Evolutionary conservation across 805 yeast genomes (phyloP).

Genomic region (Saturnispora halmiae): DNA sequence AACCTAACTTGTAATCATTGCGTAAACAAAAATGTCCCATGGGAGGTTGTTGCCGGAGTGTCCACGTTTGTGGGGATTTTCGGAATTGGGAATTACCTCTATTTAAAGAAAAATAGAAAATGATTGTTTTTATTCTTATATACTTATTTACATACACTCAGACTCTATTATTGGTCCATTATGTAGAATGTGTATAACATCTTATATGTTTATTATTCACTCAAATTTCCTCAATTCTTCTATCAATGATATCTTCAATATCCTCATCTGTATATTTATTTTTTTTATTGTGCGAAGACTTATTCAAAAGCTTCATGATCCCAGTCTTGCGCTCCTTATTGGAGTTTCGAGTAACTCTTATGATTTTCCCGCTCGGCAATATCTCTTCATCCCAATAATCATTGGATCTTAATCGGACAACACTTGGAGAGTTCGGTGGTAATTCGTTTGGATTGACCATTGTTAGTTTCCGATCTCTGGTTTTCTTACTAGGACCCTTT

Average conservation of each 20-base stretch:
- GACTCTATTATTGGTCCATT: neutral
- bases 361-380: constrained; percentile 66
- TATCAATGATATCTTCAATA: constrained; percentile 36
- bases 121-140: neutral
- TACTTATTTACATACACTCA: too few species aligned
- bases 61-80: constrained; percentile 7
- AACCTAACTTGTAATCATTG: constrained; percentile 8
- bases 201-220: neutral
- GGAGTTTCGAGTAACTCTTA: constrained; percentile 31
- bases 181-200: too few species aligned
- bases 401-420: constrained; percentile 26
- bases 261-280: constrained; percentile 39
- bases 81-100: constrained; percentile 14
- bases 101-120: constrained; percentile 9
- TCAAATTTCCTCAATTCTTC: constrained; percentile 28
- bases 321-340: constrained; percentile 20
- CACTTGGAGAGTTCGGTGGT: constrained; percentile 39
- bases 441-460: constrained; percentile 38
- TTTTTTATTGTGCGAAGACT: constrained; percentile 11
- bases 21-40: constrained; percentile 1
- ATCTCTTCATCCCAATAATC: constrained; percentile 43
- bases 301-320: constrained; percentile 20
- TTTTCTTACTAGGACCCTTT: constrained; percentile 22
- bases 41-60: constrained; percentile 9
- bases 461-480: constrained; percentile 44